Percentiles rank a stretch among this genome's conserved stretches.
Evolutionary conservation across 495 filamentous ascomycete genomes (phyloP).

Genomic region (Podospora pseudocomata): DNA sequence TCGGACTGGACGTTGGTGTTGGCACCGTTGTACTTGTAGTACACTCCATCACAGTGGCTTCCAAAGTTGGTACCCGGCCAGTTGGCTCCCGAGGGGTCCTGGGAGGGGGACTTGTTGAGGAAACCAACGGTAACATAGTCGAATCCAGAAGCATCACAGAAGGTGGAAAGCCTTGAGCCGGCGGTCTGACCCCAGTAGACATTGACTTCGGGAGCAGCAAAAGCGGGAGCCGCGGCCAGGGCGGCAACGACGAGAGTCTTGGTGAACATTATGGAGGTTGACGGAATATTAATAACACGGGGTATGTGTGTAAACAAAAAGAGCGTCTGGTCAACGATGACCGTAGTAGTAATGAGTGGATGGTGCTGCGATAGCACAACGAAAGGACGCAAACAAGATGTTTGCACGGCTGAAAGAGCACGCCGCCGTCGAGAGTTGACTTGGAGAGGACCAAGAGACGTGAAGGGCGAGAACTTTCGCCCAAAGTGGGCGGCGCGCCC

Average conservation of each 20-base stretch:
- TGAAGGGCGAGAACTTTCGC: conserved; percentile 15
- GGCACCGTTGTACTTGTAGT: conserved; percentile 29
- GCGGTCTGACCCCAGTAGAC: conserved; percentile 36
- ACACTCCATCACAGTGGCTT: conserved; percentile 35
- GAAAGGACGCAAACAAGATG: conserved; percentile 49
- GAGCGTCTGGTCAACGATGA: conserved; percentile 9
- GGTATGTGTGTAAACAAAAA: conserved; percentile 17
- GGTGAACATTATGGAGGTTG: conserved; percentile 33
- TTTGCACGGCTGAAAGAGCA: conserved; percentile 38
- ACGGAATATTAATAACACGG: conserved; percentile 25
- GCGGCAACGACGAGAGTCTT: conserved; percentile 35
- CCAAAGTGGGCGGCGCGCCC: conserved; percentile 16
- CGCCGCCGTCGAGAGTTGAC: conserved; percentile 38
- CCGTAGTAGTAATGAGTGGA: conserved; percentile 6
- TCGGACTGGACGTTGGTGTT: conserved; percentile 37
- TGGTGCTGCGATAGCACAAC: conserved; percentile 30
- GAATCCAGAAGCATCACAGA: conserved; percentile 34
- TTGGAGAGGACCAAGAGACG: conserved; percentile 24
- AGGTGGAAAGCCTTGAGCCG: conserved; percentile 25
- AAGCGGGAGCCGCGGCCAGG: conserved; percentile 30
- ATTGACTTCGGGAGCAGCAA: conserved; percentile 33
- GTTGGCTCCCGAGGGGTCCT: conserved; percentile 28
- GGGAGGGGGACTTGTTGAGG: conserved; percentile 41
- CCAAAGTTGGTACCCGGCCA: conserved; percentile 45
- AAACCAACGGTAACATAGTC: conserved; percentile 44